A percentile compares a stretch with the other conserved stretches of the same genome.
These are phyloP conservation scores for Fraxinus xanthoxyloides DNA, from an alignment of 305 asterid species.

Conservation along the genomic window DNA sequence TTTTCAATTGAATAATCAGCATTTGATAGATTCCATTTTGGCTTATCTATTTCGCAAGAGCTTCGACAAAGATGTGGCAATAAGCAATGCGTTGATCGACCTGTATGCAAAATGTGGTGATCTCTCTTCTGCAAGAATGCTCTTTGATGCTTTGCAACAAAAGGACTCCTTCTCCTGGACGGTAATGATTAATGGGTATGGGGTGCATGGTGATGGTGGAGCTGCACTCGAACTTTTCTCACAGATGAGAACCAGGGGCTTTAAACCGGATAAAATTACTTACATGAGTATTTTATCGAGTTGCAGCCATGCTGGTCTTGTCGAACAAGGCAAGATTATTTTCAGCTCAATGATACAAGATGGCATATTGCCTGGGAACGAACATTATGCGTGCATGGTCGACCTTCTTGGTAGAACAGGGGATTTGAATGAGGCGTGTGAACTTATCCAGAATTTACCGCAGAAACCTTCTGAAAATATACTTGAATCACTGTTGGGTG, in stretches of 20 bases:
- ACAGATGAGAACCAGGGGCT: constrained; percentile 43
- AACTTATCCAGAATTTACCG: constrained; percentile 25
- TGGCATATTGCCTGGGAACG: constrained; percentile 34
- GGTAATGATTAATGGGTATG: constrained; percentile 49
- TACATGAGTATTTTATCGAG: constrained; percentile 48
- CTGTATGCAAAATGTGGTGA: constrained; percentile 54
- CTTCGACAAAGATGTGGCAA: constrained; percentile 37
- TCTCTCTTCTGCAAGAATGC: constrained; percentile 33
- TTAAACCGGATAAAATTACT: constrained; percentile 45
- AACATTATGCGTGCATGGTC: constrained; percentile 57
- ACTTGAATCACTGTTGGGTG: constrained; percentile 41
- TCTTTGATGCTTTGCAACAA: constrained; percentile 39
- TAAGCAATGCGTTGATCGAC: constrained; percentile 50
- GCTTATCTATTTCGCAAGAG: constrained; percentile 40
- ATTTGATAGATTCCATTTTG: constrained; percentile 35
- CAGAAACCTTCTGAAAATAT: constrained; percentile 12
- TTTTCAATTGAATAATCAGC: constrained; percentile 38
- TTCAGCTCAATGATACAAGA: constrained; percentile 43
- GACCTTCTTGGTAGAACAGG: constrained; percentile 67
- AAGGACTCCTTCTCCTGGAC: constrained; percentile 57
- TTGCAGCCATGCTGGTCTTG: constrained; percentile 60
- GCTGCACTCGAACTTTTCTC: constrained; percentile 45
- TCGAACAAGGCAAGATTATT: constrained; percentile 44
- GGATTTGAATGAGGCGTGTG: constrained; percentile 50
- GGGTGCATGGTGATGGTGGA: constrained; percentile 53